Conservation (phyloP, 2,329 filamentous ascomycete species). For the Aureobasidium zeae region DNA sequence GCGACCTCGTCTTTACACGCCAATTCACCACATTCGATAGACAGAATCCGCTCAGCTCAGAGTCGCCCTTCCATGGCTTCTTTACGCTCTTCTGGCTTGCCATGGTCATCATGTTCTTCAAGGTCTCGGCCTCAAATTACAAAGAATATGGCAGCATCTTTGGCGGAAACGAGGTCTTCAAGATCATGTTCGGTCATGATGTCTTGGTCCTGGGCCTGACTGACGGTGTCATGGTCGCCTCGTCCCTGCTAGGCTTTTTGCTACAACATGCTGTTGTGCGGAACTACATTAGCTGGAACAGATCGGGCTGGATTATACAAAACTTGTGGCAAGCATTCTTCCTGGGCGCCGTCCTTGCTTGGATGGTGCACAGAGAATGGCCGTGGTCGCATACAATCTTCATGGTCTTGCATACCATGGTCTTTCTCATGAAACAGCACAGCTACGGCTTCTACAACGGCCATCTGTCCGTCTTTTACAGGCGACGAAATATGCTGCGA, state of each 20-base stretch:
- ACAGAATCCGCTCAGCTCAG: constrained; percentile 54
- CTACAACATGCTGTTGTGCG: constrained; percentile 53
- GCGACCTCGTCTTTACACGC: constrained; percentile 59
- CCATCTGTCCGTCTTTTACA: constrained; percentile 51
- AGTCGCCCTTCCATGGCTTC: constrained; percentile 69
- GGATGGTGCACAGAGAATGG: constrained; percentile 65
- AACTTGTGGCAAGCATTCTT: constrained; percentile 63
- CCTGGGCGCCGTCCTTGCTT: constrained; percentile 51
- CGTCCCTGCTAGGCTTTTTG: constrained; percentile 56
- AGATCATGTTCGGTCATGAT: constrained; percentile 54
- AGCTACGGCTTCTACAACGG: constrained; percentile 74
- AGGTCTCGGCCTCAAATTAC: constrained; percentile 61
- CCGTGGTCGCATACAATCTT: constrained; percentile 77
- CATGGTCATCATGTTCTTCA: constrained; percentile 56
- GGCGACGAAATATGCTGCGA: constrained; percentile 37
- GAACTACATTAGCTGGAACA: constrained; percentile 59
- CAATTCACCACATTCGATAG: constrained; percentile 68
- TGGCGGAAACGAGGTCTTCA: constrained; percentile 62
- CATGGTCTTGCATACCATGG: constrained; percentile 62
- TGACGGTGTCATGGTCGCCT: constrained; percentile 59
- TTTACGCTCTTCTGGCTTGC: constrained; percentile 71
- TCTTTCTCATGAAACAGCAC: constrained; percentile 79
- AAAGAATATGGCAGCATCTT: constrained; percentile 57
- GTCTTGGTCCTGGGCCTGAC: constrained; percentile 46
- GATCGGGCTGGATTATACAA: constrained; percentile 63